These are phyloP conservation scores for Ophiostoma quercus DNA, from an alignment of 2,329 filamentous ascomycete species.

Conservation along the genomic window DNA sequence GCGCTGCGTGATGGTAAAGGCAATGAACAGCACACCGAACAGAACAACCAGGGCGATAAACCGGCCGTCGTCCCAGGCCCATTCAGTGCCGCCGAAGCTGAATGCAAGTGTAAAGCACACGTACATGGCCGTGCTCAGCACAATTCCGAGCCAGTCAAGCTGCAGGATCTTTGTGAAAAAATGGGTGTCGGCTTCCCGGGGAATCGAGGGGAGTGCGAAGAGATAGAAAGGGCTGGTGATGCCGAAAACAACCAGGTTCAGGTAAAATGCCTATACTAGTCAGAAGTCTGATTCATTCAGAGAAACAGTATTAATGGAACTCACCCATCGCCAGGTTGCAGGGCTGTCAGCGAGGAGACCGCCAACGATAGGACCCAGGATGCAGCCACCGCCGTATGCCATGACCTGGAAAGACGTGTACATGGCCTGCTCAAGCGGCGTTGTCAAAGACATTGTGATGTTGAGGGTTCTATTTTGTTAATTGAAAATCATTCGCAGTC, in stretches of 20 bases:
- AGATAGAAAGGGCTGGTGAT: conserved; percentile 32
- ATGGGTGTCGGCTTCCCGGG: conserved; percentile 25
- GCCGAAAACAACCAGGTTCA: conserved; percentile 49
- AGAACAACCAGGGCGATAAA: conserved; percentile 27
- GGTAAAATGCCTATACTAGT: conserved; percentile 43
- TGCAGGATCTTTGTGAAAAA: conserved; percentile 30
- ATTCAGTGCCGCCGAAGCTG: conserved; percentile 47
- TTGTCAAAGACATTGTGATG: conserved; percentile 36
- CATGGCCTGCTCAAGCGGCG: conserved; percentile 35
- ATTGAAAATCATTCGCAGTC: neutral
- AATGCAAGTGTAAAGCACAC: conserved; percentile 44
- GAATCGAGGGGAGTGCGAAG: conserved; percentile 31
- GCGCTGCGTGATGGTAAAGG: conserved; percentile 44
- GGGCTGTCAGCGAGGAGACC: conserved; percentile 41
- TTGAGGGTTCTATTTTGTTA: conserved; percentile 25
- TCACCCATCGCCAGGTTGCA: conserved; percentile 43
- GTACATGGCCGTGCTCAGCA: conserved; percentile 41
- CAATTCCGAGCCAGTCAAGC: conserved; percentile 43
- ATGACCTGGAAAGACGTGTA: conserved; percentile 4
- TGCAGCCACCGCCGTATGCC: neutral
- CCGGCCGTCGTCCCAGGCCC: conserved; percentile 39
- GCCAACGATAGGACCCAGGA: conserved; percentile 45
- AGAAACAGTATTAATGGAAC: neutral
- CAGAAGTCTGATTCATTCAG: neutral
- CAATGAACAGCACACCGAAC: conserved; percentile 35